These are phyloP conservation scores for Aspergillus persii DNA, from an alignment of 2,329 filamentous ascomycete genomes.

Conservation along the genomic window DNA sequence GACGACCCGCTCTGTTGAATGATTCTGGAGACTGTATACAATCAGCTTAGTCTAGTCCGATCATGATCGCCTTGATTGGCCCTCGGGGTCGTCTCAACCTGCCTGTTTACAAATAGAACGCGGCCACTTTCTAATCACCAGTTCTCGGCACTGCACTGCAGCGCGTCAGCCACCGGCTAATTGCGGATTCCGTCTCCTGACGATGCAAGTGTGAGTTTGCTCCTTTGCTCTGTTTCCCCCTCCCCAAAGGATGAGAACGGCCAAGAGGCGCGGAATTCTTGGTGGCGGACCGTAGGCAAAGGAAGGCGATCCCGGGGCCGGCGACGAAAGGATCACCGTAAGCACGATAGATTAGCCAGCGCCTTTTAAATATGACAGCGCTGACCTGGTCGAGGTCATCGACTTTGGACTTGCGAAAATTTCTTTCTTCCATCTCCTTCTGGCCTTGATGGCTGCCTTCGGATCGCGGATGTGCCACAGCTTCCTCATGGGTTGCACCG, in stretches of 20 bases:
- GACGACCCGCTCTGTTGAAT: not conserved
- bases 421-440: not conserved
- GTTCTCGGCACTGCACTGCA: not conserved
- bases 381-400: not conserved
- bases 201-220: not conserved
- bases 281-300: not conserved
- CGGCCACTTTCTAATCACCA: not conserved
- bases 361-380: not conserved
- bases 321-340: not conserved
- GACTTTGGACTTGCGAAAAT: not conserved
- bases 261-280: not conserved
- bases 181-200: not conserved
- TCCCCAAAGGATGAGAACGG: not conserved
- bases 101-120: not conserved
- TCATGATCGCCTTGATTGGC: not conserved
- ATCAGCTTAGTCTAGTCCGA: not conserved
- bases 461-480: not conserved
- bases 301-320: not conserved
- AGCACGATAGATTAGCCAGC: not conserved
- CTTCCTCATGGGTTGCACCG: not conserved
- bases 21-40: not conserved
- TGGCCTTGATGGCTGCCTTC: not conserved
- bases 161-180: not conserved
- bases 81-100: not conserved
- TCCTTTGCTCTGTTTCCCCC: not conserved